These are phyloP conservation scores for Lachnellula cervina DNA, from an alignment of 2,329 filamentous ascomycete genomes.

Conservation along the genomic window DNA sequence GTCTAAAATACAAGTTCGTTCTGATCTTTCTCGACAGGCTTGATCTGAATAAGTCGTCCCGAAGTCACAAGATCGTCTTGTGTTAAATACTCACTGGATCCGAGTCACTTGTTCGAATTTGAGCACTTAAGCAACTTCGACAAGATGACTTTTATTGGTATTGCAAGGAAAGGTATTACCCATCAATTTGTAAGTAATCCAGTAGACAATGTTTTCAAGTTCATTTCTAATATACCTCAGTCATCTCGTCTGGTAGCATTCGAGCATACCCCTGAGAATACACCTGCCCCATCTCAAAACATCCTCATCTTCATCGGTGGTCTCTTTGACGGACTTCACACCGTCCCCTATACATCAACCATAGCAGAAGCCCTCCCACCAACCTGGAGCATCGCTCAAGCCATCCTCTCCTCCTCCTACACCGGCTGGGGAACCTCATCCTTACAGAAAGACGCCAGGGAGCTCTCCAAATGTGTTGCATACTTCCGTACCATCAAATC, in stretches of 20 bases:
- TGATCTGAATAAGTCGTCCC: no score
- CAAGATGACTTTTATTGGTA: slow-evolving; percentile 6
- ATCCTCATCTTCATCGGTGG: slow-evolving; percentile 51
- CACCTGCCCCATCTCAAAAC: slow-evolving; percentile 32
- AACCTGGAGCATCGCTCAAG: slow-evolving; percentile 43
- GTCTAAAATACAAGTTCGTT: no score
- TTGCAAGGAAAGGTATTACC: slow-evolving; percentile 15
- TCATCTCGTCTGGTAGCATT: slow-evolving; percentile 30
- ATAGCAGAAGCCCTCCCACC: slow-evolving; percentile 32
- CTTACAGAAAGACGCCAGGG: slow-evolving; percentile 43
- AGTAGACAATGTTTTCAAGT: background rate
- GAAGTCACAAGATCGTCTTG: no score
- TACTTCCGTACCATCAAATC: slow-evolving; percentile 42
- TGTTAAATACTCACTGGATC: no score
- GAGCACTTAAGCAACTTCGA: background rate
- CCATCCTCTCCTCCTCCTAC: slow-evolving; percentile 40
- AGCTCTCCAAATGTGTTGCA: slow-evolving; percentile 43
- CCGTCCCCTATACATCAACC: slow-evolving; percentile 41
- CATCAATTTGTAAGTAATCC: slow-evolving; percentile 22
- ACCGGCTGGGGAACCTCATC: slow-evolving; percentile 39
- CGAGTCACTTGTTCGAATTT: no score
- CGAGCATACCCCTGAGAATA: slow-evolving; percentile 25
- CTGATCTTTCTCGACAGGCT: no score
- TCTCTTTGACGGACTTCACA: slow-evolving; percentile 48
- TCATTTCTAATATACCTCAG: slow-evolving; percentile 11